phyloP scores from a whole-genome alignment of 108 stramenopile genomes.

The Fragilariopsis cylindrus region DNA sequence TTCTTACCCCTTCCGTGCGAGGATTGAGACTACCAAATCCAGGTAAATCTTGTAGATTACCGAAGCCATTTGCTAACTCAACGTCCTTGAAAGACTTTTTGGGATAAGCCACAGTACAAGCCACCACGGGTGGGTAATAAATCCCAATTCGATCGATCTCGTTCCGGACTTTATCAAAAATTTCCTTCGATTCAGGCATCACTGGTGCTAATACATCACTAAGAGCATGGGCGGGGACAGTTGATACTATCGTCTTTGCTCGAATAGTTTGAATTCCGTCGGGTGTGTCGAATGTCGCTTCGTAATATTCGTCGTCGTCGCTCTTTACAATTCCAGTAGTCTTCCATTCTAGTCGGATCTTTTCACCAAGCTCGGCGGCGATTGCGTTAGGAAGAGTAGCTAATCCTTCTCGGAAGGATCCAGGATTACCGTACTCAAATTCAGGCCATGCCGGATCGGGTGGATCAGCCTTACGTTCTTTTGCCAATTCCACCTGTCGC shows the following conservation, averaged over 20 bases:
- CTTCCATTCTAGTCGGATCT: slow-evolving; percentile 74
- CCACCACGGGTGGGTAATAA: slow-evolving; percentile 93
- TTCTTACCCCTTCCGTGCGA: slow-evolving; percentile 83
- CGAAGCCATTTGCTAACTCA: slow-evolving; percentile 78
- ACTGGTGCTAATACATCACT: slow-evolving; percentile 55
- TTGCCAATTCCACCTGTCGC: slow-evolving; percentile 74
- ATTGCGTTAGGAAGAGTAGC: slow-evolving; percentile 85
- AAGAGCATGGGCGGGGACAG: slow-evolving; percentile 84
- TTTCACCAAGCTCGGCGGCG: slow-evolving; percentile 52
- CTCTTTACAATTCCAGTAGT: slow-evolving; percentile 53
- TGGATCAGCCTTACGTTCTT: slow-evolving; percentile 80
- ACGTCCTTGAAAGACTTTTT: slow-evolving; percentile 87
- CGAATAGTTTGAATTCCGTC: slow-evolving; percentile 47
- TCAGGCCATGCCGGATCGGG: slow-evolving; percentile 74
- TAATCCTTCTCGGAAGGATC: slow-evolving; percentile 84
- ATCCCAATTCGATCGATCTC: slow-evolving; percentile 65
- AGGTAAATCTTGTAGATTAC: slow-evolving; percentile 68
- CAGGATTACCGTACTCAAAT: slow-evolving; percentile 87
- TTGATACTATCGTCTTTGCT: slow-evolving; percentile 76
- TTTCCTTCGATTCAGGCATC: slow-evolving; percentile 71
- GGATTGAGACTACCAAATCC: slow-evolving; percentile 94
- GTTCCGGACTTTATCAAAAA: slow-evolving; percentile 66
- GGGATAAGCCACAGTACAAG: slow-evolving; percentile 93
- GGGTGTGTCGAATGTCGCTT: slow-evolving; percentile 78
- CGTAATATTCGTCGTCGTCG: slow-evolving; percentile 42